Evolutionary conservation across 2,329 filamentous ascomycete species (phyloP).

Genomic region (Fusarium piperis): DNA sequence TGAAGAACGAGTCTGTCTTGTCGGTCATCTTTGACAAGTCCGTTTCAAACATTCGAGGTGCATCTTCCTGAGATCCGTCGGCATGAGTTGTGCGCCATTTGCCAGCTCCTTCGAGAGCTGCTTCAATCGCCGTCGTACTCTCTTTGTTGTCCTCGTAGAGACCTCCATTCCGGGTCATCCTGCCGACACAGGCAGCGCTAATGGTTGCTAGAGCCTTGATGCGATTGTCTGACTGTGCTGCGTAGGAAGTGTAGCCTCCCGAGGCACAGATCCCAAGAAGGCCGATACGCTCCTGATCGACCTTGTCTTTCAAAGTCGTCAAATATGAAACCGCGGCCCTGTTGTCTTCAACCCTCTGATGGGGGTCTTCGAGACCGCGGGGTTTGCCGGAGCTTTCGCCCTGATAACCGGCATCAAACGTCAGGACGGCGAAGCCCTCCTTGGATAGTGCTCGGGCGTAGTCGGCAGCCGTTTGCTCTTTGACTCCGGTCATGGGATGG

Average conservation of each 20-base stretch:
- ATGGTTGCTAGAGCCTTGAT: not conserved
- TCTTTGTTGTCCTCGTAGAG: not conserved
- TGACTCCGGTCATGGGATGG: not conserved
- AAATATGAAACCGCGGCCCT: not conserved
- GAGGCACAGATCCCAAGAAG: not conserved
- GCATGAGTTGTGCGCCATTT: not conserved
- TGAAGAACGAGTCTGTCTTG: not conserved
- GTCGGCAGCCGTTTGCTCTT: not conserved
- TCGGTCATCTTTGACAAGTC: not conserved
- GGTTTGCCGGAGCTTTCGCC: not conserved
- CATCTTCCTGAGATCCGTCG: not conserved
- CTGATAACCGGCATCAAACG: not conserved
- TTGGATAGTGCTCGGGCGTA: not conserved
- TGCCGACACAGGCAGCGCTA: not conserved
- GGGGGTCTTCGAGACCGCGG: not conserved
- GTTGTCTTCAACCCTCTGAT: not conserved
- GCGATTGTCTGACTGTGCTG: not conserved
- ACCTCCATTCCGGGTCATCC: not conserved
- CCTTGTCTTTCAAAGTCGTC: not conserved
- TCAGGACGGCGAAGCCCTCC: not conserved
- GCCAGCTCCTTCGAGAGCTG: not conserved
- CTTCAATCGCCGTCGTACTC: not conserved
- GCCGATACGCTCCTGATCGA: not conserved
- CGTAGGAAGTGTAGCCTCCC: not conserved
- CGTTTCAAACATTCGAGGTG: not conserved